A percentile compares a stretch with the other conserved stretches of the same genome.
Conservation (phyloP, 2,329 filamentous ascomycete species). For the Alternaria sp. region DNA sequence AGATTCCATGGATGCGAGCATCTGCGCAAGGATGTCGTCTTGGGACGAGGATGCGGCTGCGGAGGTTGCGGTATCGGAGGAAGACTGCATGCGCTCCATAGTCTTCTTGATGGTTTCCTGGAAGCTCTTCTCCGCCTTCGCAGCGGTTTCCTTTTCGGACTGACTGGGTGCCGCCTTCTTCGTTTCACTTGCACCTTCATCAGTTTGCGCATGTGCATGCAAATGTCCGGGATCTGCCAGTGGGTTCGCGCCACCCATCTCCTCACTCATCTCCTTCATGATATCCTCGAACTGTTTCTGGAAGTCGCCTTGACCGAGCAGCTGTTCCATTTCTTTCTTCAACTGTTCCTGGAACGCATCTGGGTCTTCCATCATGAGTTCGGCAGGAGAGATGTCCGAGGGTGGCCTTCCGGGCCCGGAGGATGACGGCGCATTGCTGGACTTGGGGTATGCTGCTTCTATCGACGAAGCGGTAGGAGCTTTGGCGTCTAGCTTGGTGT, state of each 20-base stretch:
- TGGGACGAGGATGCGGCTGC: slow-evolving; percentile 67
- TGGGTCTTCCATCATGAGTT: slow-evolving; percentile 44
- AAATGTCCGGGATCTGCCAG: slow-evolving; percentile 25
- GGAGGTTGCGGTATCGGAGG: slow-evolving; percentile 84
- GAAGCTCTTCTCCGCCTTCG: slow-evolving; percentile 73
- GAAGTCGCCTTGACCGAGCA: slow-evolving; percentile 79
- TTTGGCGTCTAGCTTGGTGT: slow-evolving; percentile 66
- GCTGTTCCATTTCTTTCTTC: slow-evolving; percentile 87
- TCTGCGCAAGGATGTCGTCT: slow-evolving; percentile 88
- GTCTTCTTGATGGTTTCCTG: slow-evolving; percentile 92
- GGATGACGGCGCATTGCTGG: slow-evolving; percentile 48
- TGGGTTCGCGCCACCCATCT: slow-evolving; percentile 35
- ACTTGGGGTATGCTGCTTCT: slow-evolving; percentile 42
- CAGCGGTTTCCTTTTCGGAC: slow-evolving; percentile 25
- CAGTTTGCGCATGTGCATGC: slow-evolving; percentile 36
- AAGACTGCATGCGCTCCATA: slow-evolving; percentile 95
- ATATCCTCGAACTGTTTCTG: slow-evolving; percentile 80
- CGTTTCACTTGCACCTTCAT: slow-evolving; percentile 15
- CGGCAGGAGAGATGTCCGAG: slow-evolving; percentile 41
- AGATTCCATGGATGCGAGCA: slow-evolving; percentile 87
- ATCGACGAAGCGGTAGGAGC: slow-evolving; percentile 38
- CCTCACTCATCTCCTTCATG: slow-evolving; percentile 72
- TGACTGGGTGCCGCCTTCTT: slow-evolving; percentile 17
- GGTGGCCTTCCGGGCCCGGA: slow-evolving; percentile 52
- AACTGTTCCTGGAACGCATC: slow-evolving; percentile 86